Base-by-base conservation (phyloP, 768 basidiomycete species). In the Pisolithus albus region DNA sequence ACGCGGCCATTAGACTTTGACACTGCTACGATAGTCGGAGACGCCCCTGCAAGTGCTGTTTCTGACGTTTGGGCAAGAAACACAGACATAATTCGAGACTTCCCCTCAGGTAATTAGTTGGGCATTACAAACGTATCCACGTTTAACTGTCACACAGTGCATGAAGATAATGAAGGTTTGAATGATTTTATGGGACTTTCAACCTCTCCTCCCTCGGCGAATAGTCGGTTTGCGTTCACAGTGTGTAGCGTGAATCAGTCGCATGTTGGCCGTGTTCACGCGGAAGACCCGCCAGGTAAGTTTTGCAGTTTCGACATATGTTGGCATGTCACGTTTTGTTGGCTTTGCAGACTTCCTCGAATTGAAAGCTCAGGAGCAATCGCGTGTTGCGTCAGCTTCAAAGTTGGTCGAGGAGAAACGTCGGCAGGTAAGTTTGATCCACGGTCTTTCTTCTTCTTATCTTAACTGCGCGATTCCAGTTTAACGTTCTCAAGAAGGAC, bases 201-300 rank as follows among this genome's bases (percentile, higher is more conserved):
- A 10, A 5, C 21, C 11, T 28, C 9, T 41, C 26, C 34, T 26
- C 4, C 32, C 38, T 18, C 28, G 19, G n/a, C 24, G 10, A 16
- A 8, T 28, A 15, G n/a, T 16, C 18, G 18, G 34, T 32, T n/a
- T 18, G 10, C 11, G 18, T 21, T 44, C n/a, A 15, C 23, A 42
- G 7, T 13, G 19, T 23, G 28, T 18, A 51, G 34, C 19, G 15
- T 7, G 6, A 15, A 16, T 28, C 40, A 7, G 7, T 4, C 43
- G 4, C 15, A 44, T 24, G 10, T 13, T 44, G 23, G 5, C 23
- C 15, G 40, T 30, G 10, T 9, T 32, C 36, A 19, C 2, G 44
- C 16, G 5, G 50, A 51, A 46, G 50, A 51, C 40, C 50, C 50
- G 15, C 50, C 45, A 51, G 44, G 50, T 51, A 46, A n/a, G 8